Conservation (phyloP, 257 asterid genomes). For the Solanum virginianum region DNA sequence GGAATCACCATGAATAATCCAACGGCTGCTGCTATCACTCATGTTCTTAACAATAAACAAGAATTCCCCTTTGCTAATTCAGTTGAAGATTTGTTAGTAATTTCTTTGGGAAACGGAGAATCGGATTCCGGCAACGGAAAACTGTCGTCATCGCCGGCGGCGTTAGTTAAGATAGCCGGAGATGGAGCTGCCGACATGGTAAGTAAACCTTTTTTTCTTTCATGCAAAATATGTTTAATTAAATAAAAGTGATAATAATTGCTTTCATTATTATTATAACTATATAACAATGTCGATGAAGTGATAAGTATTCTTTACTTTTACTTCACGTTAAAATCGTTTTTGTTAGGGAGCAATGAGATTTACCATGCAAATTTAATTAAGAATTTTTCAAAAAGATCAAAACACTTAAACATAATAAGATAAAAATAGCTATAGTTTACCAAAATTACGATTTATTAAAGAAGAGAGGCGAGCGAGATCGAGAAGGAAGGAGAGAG, state of each 20-base stretch:
- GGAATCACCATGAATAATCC: slow-evolving; percentile 64
- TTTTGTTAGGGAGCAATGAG: too few relatives aligned
- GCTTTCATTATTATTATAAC: not conserved
- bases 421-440: too few relatives aligned
- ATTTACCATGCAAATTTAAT: too few relatives aligned
- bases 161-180: slow-evolving; percentile 43
- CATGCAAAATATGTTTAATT: not conserved
- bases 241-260: not conserved
- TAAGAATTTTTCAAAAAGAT: too few relatives aligned
- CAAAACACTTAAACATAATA: too few relatives aligned
- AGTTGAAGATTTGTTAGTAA: slow-evolving; percentile 47
- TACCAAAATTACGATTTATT: too few relatives aligned
- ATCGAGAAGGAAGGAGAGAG: too few relatives aligned
- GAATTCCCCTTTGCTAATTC: slow-evolving; percentile 65
- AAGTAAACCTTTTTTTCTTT: not conserved
- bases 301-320: not conserved
- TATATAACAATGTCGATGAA: too few relatives aligned
- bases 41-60: slow-evolving; percentile 68
- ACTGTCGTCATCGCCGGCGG: slow-evolving; percentile 1
- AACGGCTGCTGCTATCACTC: slow-evolving; percentile 78
- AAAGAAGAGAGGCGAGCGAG: too few relatives aligned
- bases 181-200: slow-evolving; percentile 88
- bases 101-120: slow-evolving; percentile 58
- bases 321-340: too few relatives aligned
- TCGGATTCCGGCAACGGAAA: slow-evolving; percentile 7